Evolutionary conservation across 768 basidiomycete species (phyloP), one percentile per base, ranked within the genome.

Genomic region (Ramaria rubella): DNA sequence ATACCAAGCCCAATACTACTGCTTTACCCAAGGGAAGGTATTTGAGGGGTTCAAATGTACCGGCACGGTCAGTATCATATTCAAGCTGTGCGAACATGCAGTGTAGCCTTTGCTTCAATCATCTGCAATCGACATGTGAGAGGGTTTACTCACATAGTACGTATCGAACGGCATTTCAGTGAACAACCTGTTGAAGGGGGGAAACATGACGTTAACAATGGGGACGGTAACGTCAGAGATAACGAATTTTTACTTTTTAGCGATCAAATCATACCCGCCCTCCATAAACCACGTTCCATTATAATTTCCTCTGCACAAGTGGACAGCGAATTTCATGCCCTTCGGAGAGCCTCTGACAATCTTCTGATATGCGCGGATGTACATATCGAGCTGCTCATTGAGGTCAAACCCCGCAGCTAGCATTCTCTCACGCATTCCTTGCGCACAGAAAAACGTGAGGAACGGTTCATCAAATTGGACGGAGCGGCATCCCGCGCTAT

Each of bases 301-400:
- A 56, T 60, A 62, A 31, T 62, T 62, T 14, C 76, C 76, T 11
- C 82, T 73, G 64, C 83, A 85, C 69, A 84, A 77, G 64, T 85
- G 83, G 29, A 85, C 62, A 26, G 81, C 76, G 30, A 82, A 67
- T 36, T 69, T 77, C 60, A 85, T 68, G 67, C 83, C 81, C 49
- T 64, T 65, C 6, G 83, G 82, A 27, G 79, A 74, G 46, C 72
- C 77, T 58, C 74, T 68, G 2, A 82, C 75, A 33, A 64, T 65
- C 49, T 64, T 63, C 58, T 69, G 70, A 74, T 85, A 83, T 23
- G 81, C 78, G 49, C 78, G 74, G 65, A 86, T 81, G 59, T 72
- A 87, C 67, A 80, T 79, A 57, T 87, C 79, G n/a, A 90, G 74
- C 44, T 89, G 74, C 3, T 77, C 77, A 49, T 79, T 81, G 17